Conservation (phyloP, 805 yeast genomes). For the Candida bentonensis region DNA sequence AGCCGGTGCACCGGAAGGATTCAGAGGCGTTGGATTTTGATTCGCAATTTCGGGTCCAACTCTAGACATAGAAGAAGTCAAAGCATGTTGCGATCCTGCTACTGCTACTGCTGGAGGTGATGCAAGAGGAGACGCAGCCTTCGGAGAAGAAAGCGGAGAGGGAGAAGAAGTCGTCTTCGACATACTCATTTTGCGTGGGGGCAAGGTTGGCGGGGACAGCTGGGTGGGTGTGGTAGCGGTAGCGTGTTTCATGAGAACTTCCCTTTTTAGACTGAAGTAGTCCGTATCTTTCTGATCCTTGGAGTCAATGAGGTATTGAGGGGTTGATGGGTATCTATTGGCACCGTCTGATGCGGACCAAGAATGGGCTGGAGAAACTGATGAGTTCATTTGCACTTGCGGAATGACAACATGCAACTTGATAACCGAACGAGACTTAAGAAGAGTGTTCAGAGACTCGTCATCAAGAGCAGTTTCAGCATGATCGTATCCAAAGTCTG, state of each 20-base stretch:
- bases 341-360: conserved; percentile 1
- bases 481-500: conserved; percentile 47
- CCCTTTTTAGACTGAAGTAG: conserved; percentile 9
- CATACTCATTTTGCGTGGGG: background rate
- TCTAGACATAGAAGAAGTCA: background rate
- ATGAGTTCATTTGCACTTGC: conserved; percentile 2
- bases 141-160: background rate
- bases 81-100: background rate
- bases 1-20: conserved; percentile 7
- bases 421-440: conserved; percentile 3
- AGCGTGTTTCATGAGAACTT: background rate
- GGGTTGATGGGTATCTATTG: conserved; percentile 43
- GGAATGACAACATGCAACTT: conserved; percentile 12
- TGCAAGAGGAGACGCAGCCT: background rate
- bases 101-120: background rate
- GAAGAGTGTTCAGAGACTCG: conserved; percentile 4
- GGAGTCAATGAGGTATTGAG: conserved; percentile 45
- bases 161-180: background rate
- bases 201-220: background rate
- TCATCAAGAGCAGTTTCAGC: conserved; percentile 18
- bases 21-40: background rate
- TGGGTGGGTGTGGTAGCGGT: background rate
- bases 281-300: conserved; percentile 16
- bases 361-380: conserved; percentile 7
- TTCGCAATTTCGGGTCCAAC: background rate